Percentiles rank a stretch among this genome's conserved stretches.
phyloP scores from a whole-genome alignment of 2,329 filamentous ascomycete genomes.

The Colletotrichum sp. region DNA sequence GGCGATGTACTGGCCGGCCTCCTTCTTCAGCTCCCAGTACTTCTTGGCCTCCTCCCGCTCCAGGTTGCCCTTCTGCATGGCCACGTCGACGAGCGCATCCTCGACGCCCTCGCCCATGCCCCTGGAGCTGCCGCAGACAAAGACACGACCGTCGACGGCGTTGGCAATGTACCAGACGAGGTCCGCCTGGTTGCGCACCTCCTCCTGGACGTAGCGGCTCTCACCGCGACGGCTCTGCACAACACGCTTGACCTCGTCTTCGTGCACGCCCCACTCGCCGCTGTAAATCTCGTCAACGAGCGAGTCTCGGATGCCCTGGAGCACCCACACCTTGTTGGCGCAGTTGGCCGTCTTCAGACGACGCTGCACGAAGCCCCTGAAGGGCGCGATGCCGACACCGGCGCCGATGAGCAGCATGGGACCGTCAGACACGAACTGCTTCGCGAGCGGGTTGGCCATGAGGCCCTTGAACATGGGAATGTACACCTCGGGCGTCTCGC shows the following conservation, averaged over 20 bases:
- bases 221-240: conserved; percentile 78
- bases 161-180: conserved; percentile 99
- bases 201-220: conserved; percentile 94
- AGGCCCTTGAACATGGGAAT: conserved; percentile 98
- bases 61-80: conserved; percentile 90
- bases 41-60: conserved; percentile 80
- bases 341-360: conserved; percentile 93
- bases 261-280: conserved; percentile 94
- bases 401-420: conserved; percentile 98
- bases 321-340: conserved; percentile 96
- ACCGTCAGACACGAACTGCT: conserved; percentile 89
- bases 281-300: conserved; percentile 95
- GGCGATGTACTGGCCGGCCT: conserved; percentile 93
- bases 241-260: conserved; percentile 83
- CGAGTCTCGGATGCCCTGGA: conserved; percentile 93
- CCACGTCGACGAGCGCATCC: conserved; percentile 83
- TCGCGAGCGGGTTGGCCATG: conserved; percentile 95
- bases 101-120: conserved; percentile 99
- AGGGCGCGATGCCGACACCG: conserved; percentile 95
- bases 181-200: conserved; percentile 88
- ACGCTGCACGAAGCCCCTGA: conserved; percentile 96
- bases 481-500: conserved; percentile 68
- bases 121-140: conserved; percentile 93
- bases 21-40: conserved; percentile 93
- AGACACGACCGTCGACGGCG: conserved; percentile 91